phyloP scores from a whole-genome alignment of 805 yeast genomes.

The Yamadazyma laniorum region DNA sequence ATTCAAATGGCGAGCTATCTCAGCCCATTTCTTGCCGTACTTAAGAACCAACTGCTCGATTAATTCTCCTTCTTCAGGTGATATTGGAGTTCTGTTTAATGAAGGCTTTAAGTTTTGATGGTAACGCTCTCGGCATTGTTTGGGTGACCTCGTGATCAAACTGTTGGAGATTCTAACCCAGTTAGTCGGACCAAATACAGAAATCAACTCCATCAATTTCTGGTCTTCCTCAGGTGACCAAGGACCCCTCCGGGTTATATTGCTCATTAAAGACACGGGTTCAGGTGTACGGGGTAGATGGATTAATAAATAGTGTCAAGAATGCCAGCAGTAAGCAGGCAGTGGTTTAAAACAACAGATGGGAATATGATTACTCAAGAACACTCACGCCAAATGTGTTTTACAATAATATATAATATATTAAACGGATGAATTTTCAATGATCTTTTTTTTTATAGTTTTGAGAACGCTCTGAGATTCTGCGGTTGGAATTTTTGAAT shows the following conservation, averaged over 20 bases:
- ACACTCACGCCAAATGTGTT: too few relatives aligned
- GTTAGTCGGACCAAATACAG: conserved; percentile 72
- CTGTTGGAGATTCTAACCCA: conserved; percentile 85
- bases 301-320: too few relatives aligned
- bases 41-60: conserved; percentile 77
- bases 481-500: too few relatives aligned
- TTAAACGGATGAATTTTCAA: too few relatives aligned
- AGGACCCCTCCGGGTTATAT: conserved; percentile 64
- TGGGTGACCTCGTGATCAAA: conserved; percentile 77
- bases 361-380: too few relatives aligned
- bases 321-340: too few relatives aligned
- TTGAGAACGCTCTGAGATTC: too few relatives aligned
- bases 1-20: conserved; percentile 80
- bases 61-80: conserved; percentile 77
- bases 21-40: conserved; percentile 92
- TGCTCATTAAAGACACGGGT: conserved; percentile 3
- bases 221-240: conserved; percentile 89
- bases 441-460: too few relatives aligned
- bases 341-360: too few relatives aligned
- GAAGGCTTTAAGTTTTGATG: conserved; percentile 89
- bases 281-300: too few relatives aligned
- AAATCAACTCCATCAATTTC: conserved; percentile 65
- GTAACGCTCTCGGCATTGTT: conserved; percentile 88
- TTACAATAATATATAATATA: too few relatives aligned
- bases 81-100: conserved; percentile 76